These are phyloP conservation scores for Pyracantha coccinea DNA, from an alignment of 331 rosid genomes.

Conservation along the genomic window DNA sequence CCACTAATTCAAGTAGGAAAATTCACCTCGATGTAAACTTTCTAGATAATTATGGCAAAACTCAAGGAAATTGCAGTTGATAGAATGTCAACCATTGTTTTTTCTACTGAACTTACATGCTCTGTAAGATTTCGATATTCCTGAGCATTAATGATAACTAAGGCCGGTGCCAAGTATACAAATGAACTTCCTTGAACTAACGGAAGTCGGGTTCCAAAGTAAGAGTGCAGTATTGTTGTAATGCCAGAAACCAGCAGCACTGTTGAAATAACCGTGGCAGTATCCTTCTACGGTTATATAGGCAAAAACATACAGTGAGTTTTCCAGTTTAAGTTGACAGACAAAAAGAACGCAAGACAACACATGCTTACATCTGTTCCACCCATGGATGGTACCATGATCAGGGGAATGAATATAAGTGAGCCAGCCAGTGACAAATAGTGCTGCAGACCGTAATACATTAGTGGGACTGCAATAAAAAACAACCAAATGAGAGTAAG, in stretches of 20 bases:
- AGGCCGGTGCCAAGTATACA: conserved; percentile 81
- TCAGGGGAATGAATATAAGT: conserved; percentile 65
- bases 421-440: conserved; percentile 85
- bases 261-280: conserved; percentile 79
- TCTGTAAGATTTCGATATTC: conserved; percentile 78
- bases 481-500: conserved; percentile 22
- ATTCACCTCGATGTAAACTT: not conserved
- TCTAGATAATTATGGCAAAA: conserved; percentile 3
- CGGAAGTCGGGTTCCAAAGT: conserved; percentile 82
- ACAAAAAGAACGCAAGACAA: conserved; percentile 13
- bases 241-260: conserved; percentile 72
- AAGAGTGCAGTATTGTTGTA: conserved; percentile 70
- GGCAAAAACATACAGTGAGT: conserved; percentile 6
- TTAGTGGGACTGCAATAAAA: conserved; percentile 51
- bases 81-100: not conserved
- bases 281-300: conserved; percentile 56
- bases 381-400: conserved; percentile 85
- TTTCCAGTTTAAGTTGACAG: conserved; percentile 2
- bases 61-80: conserved; percentile 7
- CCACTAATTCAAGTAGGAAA: conserved; percentile 5
- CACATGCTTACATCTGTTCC: conserved; percentile 76
- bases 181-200: conserved; percentile 96
- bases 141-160: conserved; percentile 67
- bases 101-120: conserved; percentile 52
- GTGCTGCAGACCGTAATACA: conserved; percentile 78